phyloP scores from a whole-genome alignment of 2,329 filamentous ascomycete species.

The Colletotrichum sp. region DNA sequence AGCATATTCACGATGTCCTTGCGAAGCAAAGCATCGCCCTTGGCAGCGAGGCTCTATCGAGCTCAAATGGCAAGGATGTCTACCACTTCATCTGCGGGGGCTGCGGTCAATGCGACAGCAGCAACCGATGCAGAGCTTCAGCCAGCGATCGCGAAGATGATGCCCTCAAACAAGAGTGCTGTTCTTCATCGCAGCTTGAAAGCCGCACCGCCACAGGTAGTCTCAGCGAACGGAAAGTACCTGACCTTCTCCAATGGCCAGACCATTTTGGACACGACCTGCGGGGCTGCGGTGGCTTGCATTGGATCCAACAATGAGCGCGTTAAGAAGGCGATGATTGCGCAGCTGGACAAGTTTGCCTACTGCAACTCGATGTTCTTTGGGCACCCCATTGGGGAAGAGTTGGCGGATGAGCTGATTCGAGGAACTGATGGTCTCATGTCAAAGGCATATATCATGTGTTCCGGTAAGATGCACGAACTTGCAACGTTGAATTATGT shows the following conservation, averaged over 20 bases:
- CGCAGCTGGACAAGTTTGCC: constrained; percentile 62
- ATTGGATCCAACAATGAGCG: constrained; percentile 70
- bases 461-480: background rate
- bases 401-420: constrained; percentile 39
- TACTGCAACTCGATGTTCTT: constrained; percentile 42
- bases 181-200: constrained; percentile 22
- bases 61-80: background rate
- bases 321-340: constrained; percentile 62
- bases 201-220: constrained; percentile 3
- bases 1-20: background rate
- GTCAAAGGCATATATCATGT: constrained; percentile 42
- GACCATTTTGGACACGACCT: constrained; percentile 71
- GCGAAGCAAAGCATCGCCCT: background rate
- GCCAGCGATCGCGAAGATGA: background rate
- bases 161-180: background rate
- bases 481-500: background rate
- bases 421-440: constrained; percentile 40
- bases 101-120: background rate
- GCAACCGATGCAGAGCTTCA: background rate
- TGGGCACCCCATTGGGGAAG: constrained; percentile 57
- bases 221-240: constrained; percentile 18
- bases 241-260: constrained; percentile 23
- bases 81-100: background rate
- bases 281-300: constrained; percentile 75
- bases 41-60: background rate